Evolutionary conservation across 805 yeast species (phyloP).

Genomic region (Sugiyamaella qingdaonensis): DNA sequence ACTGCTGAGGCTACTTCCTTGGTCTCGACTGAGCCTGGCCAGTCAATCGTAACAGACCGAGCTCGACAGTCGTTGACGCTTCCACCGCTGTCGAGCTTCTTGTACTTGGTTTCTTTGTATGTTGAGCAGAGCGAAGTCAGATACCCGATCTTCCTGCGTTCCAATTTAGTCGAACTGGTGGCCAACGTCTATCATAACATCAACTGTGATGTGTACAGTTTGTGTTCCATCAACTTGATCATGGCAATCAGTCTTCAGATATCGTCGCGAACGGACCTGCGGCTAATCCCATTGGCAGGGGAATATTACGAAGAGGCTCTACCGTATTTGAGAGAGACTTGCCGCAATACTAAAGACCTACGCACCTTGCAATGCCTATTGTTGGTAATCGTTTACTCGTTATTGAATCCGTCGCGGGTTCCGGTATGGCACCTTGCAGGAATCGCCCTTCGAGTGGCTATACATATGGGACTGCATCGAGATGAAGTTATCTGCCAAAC

Average conservation of each 20-base stretch:
- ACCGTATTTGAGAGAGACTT: conserved; percentile 7
- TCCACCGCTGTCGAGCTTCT: conserved; percentile 11
- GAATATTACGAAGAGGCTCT: conserved; percentile 14
- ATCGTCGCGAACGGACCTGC: conserved; percentile 13
- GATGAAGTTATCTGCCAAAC: conserved; percentile 8
- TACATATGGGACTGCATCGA: conserved; percentile 15
- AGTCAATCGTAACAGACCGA: neutral
- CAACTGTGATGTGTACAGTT: conserved; percentile 11
- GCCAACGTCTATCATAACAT: conserved; percentile 14
- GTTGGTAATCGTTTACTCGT: conserved; percentile 10
- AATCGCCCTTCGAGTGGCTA: conserved; percentile 12
- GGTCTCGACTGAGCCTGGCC: neutral
- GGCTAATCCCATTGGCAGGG: conserved; percentile 11
- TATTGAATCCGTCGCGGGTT: conserved; percentile 13
- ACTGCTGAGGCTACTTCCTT: neutral
- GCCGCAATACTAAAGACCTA: conserved; percentile 8
- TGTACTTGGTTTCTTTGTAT: conserved; percentile 11
- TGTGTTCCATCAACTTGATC: conserved; percentile 9
- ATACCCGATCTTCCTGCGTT: conserved; percentile 11
- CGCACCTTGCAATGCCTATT: conserved; percentile 14
- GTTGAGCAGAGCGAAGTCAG: conserved; percentile 15
- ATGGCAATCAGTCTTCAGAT: conserved; percentile 15
- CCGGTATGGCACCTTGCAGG: conserved; percentile 17
- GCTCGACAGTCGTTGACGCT: conserved; percentile 6
- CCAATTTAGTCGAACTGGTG: conserved; percentile 11